Evolutionary conservation across 169 alveolate genomes (phyloP).

Genomic region (Plasmodium reichenowi): DNA sequence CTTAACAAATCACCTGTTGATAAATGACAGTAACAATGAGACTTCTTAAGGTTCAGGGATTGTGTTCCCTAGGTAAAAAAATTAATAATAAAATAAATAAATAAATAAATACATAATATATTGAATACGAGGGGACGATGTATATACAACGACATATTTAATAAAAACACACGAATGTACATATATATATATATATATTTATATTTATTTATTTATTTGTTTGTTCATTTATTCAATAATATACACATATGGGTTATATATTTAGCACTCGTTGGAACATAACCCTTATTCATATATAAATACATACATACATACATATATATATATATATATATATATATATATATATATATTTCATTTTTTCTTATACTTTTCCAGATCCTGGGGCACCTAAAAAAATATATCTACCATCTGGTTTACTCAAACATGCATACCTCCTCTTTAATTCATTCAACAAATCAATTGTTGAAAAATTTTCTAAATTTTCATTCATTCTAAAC

Average conservation of each 20-base stretch:
- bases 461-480: constrained; percentile 81
- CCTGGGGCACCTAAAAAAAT: constrained; percentile 87
- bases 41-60: constrained; percentile 76
- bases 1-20: constrained; percentile 84
- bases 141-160: too few species aligned
- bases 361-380: constrained; percentile 84
- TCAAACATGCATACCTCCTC: constrained; percentile 84
- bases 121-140: too few species aligned
- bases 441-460: constrained; percentile 81
- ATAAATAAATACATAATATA: too few species aligned
- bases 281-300: not conserved
- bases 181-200: not conserved
- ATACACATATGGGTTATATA: too few species aligned
- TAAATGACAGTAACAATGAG: constrained; percentile 87
- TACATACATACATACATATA: too few species aligned
- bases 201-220: not conserved
- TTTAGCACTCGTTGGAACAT: too few species aligned
- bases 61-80: constrained; percentile 81
- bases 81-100: too few species aligned
- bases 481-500: constrained; percentile 50
- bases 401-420: constrained; percentile 85
- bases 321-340: not conserved
- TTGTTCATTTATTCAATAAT: too few species aligned
- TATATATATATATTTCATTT: not conserved
- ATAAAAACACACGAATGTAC: too few species aligned